Evolutionary conservation across 805 yeast species (phyloP).

Genomic region (Suhomyces xylopsoci): DNA sequence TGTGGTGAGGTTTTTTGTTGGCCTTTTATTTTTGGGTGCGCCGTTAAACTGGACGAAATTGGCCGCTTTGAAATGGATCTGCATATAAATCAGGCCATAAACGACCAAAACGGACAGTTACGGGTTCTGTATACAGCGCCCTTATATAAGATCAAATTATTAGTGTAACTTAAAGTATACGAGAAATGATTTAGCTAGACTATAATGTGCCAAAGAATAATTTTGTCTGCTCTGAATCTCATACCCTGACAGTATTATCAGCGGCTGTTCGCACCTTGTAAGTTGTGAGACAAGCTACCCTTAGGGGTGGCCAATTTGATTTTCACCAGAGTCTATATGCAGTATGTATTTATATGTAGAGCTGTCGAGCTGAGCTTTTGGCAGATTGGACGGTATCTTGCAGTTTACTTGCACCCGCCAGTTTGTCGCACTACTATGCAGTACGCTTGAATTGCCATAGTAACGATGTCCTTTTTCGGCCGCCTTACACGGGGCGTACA

Average conservation of each 20-base stretch:
- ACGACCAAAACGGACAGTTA: neutral
- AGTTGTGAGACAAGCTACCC: neutral
- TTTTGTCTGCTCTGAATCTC: neutral
- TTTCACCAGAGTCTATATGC: neutral
- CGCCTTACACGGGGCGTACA: neutral
- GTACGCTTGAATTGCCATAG: neutral
- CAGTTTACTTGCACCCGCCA: neutral
- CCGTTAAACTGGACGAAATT: neutral
- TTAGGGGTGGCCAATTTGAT: neutral
- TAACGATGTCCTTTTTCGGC: neutral
- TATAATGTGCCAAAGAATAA: neutral
- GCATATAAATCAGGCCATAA: neutral
- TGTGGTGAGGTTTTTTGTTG: neutral
- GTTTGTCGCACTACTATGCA: neutral
- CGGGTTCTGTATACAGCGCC: neutral
- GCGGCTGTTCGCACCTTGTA: neutral
- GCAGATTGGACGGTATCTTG: neutral
- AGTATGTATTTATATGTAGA: neutral
- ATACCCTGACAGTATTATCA: neutral
- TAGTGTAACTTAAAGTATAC: too few relatives aligned
- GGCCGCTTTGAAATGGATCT: neutral
- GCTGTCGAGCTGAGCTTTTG: too few relatives aligned
- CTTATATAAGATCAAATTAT: too few relatives aligned
- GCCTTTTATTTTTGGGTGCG: slow-evolving; percentile 1
- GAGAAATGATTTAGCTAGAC: neutral